Conservation (phyloP, 2,329 filamentous ascomycete genomes). For the Cryphonectria nitschkei region DNA sequence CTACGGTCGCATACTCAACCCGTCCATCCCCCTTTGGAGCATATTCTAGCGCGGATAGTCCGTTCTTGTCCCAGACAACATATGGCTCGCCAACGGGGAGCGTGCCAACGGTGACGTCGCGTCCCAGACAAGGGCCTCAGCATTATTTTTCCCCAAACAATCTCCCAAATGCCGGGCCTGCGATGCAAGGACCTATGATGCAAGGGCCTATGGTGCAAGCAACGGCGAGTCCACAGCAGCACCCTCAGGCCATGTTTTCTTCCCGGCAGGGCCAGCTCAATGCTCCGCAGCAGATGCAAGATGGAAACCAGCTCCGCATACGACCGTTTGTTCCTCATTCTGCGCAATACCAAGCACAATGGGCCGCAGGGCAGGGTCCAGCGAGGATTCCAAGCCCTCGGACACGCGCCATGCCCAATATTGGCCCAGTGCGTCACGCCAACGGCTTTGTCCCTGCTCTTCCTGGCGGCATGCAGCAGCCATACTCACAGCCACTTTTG, state of each 20-base stretch:
- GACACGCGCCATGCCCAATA: neutral
- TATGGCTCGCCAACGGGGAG: neutral
- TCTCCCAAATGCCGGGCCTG: neutral
- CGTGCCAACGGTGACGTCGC: neutral
- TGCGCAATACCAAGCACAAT: neutral
- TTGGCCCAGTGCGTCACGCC: neutral
- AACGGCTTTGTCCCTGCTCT: neutral
- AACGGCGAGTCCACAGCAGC: neutral
- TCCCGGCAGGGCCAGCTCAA: neutral
- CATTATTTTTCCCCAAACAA: slow-evolving; percentile 10
- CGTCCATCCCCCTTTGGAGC: neutral
- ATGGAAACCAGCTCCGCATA: neutral
- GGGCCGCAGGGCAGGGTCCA: neutral
- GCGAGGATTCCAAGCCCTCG: neutral
- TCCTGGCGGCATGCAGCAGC: neutral
- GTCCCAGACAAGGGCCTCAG: neutral
- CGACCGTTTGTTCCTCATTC: neutral
- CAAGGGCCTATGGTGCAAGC: neutral
- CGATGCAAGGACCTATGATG: neutral
- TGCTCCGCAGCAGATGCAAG: neutral
- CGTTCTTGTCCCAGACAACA: neutral
- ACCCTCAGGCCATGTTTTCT: neutral
- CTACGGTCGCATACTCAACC: neutral
- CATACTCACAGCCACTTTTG: neutral
- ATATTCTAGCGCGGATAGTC: slow-evolving; percentile 1